Evolutionary conservation across 768 basidiomycete genomes (phyloP), one percentile per base, ranked within the genome.

Genomic region (Suillus weaverae): DNA sequence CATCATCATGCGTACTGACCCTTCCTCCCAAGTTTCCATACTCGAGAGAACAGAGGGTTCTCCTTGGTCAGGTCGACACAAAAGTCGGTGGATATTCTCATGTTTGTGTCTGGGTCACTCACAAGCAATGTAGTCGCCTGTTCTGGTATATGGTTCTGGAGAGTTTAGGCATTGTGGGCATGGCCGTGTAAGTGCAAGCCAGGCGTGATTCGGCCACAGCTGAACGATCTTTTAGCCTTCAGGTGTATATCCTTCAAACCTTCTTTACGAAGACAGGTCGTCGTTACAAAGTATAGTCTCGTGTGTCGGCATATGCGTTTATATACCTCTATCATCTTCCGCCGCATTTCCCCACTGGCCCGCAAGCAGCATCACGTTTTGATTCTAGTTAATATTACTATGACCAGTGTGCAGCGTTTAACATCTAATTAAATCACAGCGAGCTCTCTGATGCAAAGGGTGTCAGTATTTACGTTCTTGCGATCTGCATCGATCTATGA

Each of bases 181-280:
- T 97, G 92, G 94, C 95, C 20, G 78, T 89, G 95, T 97, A 80
- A 64, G 95, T 83, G 5, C 61, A 46, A 36, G 64, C 44, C 60
- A 56, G 10, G 10, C 35, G 16, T 62, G 60, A 43, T 64, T 56
- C n/a, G 20, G 32, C 62, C 46, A 51, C 13, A 46, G 32, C 55
- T 68, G n/a, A 48, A 63, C 36, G 36, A 60, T 60, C 7, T 32
- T 62, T 20, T 71, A 96, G 95, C 5, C 76, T 91, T 64, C 95
- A 98, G 79, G 92, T 97, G 14, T 97, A 95, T 74, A 81, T 96
- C 53, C 85, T 98, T 30, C 94, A 96, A 78, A 96, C 94, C 22
- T 98, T 97, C 88, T 98, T 98, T 80, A 95, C 92, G n/a, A 87
- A 90, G 76, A 95, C 94, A 9, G 94, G 93, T 41, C 86, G 93